Percentiles rank a stretch among this genome's conserved stretches.
Evolutionary conservation across 2,329 filamentous ascomycete genomes (phyloP).

Genomic region (Penicillium brasilianum): DNA sequence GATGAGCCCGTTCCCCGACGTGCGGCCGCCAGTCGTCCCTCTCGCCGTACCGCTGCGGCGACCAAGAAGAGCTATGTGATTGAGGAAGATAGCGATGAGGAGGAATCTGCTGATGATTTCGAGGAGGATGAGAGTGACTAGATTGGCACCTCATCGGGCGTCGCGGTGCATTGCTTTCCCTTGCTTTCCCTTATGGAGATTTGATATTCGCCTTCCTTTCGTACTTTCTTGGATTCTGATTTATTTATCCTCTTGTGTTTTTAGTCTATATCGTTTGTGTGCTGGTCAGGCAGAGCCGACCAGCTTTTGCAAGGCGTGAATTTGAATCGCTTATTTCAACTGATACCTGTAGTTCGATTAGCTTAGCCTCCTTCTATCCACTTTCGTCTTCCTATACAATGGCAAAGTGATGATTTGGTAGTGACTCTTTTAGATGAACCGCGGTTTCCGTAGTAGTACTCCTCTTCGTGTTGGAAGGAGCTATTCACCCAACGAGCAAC

Average conservation of each 20-base stretch:
- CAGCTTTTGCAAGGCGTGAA: constrained; percentile 11
- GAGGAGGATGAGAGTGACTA: constrained; percentile 42
- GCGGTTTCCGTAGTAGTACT: not conserved
- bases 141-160: not conserved
- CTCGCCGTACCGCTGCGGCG: constrained; percentile 49
- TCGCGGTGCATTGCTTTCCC: not conserved
- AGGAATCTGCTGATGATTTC: constrained; percentile 48
- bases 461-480: too few species aligned
- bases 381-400: not conserved
- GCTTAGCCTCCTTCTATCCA: not conserved
- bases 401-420: not conserved
- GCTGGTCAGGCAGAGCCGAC: constrained; percentile 25
- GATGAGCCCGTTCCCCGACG: constrained; percentile 39
- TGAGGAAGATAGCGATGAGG: constrained; percentile 47
- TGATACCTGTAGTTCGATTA: not conserved
- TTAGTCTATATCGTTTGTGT: constrained; percentile 18
- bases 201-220: constrained; percentile 8
- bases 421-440: not conserved
- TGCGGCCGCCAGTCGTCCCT: constrained; percentile 43
- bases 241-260: constrained; percentile 15
- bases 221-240: constrained; percentile 7
- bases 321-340: not conserved
- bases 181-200: not conserved
- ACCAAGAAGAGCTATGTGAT: constrained; percentile 51
- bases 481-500: not conserved